Evolutionary conservation across 306 rosid species (phyloP).

Genomic region (Prunus dulcis): DNA sequence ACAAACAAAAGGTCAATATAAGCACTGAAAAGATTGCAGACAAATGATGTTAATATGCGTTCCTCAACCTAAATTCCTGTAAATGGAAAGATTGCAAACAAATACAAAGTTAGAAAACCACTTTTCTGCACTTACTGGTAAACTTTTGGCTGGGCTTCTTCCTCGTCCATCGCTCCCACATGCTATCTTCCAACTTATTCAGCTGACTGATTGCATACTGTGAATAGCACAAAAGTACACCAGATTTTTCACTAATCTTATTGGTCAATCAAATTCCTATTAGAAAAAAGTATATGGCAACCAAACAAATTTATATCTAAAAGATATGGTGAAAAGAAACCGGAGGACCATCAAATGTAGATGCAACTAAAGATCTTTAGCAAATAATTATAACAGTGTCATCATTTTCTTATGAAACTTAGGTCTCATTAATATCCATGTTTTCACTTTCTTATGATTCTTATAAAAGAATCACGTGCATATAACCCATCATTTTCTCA

Average conservation of each 20-base stretch:
- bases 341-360: not conserved
- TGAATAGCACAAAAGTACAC: constrained; percentile 29
- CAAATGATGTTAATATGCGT: not conserved
- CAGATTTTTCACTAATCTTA: constrained; percentile 6
- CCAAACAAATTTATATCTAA: not conserved
- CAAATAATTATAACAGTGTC: not conserved
- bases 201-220: constrained; percentile 90
- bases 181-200: constrained; percentile 91
- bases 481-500: not conserved
- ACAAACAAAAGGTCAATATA: constrained; percentile 19
- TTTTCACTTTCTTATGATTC: not conserved
- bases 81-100: constrained; percentile 10
- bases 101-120: constrained; percentile 1
- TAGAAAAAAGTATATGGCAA: not conserved
- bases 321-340: not conserved
- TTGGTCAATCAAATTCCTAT: not conserved
- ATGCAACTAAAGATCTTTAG: not conserved
- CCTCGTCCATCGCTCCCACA: constrained; percentile 86
- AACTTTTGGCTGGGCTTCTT: constrained; percentile 58
- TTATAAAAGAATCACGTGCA: not conserved
- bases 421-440: not conserved
- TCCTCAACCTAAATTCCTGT: not conserved
- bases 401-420: not conserved
- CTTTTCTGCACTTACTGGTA: constrained; percentile 44
- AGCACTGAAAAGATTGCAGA: not conserved